Conservation (phyloP, 2,329 filamentous ascomycete species). For the Hansfordia pulvinata region DNA sequence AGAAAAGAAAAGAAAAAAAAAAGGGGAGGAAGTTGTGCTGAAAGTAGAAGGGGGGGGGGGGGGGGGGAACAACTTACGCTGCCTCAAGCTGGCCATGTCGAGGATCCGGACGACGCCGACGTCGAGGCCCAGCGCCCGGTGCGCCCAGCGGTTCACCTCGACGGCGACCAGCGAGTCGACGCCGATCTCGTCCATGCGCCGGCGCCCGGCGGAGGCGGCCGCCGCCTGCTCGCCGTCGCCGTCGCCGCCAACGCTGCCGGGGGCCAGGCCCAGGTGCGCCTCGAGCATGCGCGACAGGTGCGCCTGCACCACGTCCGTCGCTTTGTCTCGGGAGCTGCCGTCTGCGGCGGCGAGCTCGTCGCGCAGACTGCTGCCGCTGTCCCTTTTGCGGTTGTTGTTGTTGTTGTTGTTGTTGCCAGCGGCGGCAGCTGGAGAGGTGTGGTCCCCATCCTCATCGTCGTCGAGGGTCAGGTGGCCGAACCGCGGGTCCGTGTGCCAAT, state of each 20-base stretch:
- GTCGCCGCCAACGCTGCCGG: too few species aligned
- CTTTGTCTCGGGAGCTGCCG: background rate
- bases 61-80: too few species aligned
- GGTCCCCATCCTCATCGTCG: conserved; percentile 6
- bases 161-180: conserved; percentile 26
- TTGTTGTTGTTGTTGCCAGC: too few species aligned
- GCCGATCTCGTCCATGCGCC: conserved; percentile 22
- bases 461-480: conserved; percentile 23
- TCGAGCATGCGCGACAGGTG: background rate
- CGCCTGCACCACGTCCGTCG: background rate
- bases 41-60: too few species aligned
- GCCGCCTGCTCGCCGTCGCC: conserved; percentile 12
- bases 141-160: conserved; percentile 24
- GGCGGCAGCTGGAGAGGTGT: too few species aligned
- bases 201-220: conserved; percentile 7
- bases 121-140: conserved; percentile 15
- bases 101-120: conserved; percentile 19
- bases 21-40: too few species aligned
- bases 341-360: too few species aligned
- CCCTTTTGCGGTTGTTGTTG: too few species aligned
- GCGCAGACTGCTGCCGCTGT: too few species aligned
- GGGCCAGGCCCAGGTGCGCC: too few species aligned
- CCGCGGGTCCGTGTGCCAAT: conserved; percentile 28
- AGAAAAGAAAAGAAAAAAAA: too few species aligned
- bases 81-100: too few species aligned